Percentiles rank a stretch among this genome's conserved stretches.
Conservation (phyloP, 257 asterid genomes). For the Solanum paucissectum region DNA sequence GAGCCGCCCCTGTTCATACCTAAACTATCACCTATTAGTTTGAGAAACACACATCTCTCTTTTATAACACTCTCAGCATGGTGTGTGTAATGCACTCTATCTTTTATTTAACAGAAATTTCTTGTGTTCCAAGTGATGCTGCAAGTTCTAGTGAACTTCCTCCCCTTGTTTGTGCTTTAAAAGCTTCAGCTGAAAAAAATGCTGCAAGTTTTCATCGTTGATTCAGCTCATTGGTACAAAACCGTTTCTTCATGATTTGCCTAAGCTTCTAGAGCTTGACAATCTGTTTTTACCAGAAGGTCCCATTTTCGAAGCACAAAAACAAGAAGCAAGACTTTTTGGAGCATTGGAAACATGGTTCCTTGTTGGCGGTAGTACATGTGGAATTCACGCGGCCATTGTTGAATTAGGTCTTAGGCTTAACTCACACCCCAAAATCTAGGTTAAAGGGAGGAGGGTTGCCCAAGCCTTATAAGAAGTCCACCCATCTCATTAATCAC, state of each 20-base stretch:
- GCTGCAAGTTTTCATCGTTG: slow-evolving; percentile 55
- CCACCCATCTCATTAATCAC: no score
- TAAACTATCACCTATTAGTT: no score
- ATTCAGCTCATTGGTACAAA: slow-evolving; percentile 40
- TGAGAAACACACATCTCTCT: no score
- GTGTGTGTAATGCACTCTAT: no score
- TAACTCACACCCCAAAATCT: no score
- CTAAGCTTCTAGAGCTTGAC: slow-evolving; percentile 77
- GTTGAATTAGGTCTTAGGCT: no score
- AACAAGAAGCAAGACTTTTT: slow-evolving; percentile 58
- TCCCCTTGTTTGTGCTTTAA: slow-evolving; percentile 59
- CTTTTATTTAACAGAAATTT: not conserved
- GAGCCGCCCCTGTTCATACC: no score
- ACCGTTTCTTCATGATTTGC: slow-evolving; percentile 65
- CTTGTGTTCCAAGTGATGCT: not conserved
- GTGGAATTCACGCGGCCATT: slow-evolving; percentile 73
- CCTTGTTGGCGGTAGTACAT: slow-evolving; percentile 81
- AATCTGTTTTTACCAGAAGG: slow-evolving; percentile 65
- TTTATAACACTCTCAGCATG: no score
- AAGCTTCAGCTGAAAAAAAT: slow-evolving; percentile 49
- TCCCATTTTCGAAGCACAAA: slow-evolving; percentile 75
- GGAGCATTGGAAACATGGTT: slow-evolving; percentile 92
- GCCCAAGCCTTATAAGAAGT: no score
- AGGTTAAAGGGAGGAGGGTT: no score
- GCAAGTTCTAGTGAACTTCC: slow-evolving; percentile 15